Evolutionary conservation across 345 rosid species (phyloP), one percentile per base, ranked within the genome.

Genomic region (Populus euphratica): DNA sequence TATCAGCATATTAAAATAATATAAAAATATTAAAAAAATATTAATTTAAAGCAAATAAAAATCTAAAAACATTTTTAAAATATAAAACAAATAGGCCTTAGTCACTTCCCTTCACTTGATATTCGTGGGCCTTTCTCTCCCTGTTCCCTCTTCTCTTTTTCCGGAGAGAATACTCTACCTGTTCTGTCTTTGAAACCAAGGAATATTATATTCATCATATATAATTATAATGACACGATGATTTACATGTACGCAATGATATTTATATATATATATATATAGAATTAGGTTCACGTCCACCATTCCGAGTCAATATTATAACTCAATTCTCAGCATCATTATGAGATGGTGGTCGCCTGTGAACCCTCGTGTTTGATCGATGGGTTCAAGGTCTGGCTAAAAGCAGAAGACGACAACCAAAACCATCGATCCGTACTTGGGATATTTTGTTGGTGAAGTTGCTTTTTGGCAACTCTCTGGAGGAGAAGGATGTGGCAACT

Each of bases 401-500:
- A 14, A 47, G 50, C 16, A 13, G 50, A 47, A 47, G 50, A 47
- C 50, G 18, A 47, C 50, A 41, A 44, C 50, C 50, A 47, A 3
- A 13, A 47, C 50, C 16, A 47, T 47, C 36, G 36, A 33, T 33
- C 50, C 50, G 50, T 66, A 66, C 69, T 17, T 16, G 41, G 41
- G 14, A 7, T 76, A 44, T 49, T 68, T 68, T 67, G 64, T 62
- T 43, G 73, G 49, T n/a, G 69, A 39, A 49, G 78, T 76, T 68
- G 20, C 68, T 72, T 73, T n/a, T 38, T 3, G 65, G 71, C 76
- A 72, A 69, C 75, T 44, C 17, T 56, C 70, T 35, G 43, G 69
- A 6, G 47, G 87, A 88, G 63, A 82, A 69, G 0, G 86, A 86
- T 69, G 70, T 63, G n/a, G 49, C 81, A 81, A 79, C 91, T 6